Conservation (phyloP, 345 rosid species). For the Trapa incisa region DNA sequence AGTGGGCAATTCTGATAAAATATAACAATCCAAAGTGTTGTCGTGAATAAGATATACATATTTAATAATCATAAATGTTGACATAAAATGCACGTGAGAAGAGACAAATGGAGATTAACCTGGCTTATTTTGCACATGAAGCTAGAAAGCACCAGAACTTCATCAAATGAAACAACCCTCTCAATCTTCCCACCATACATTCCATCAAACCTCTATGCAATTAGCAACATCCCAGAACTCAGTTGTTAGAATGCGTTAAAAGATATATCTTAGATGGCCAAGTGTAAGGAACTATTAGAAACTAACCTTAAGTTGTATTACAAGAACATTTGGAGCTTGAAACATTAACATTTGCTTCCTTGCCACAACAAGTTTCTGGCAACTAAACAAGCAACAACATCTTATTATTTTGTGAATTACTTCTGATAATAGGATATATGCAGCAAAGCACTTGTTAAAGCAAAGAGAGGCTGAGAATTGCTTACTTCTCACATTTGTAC, state of each 20-base stretch:
- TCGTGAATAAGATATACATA: background rate
- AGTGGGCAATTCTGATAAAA: background rate
- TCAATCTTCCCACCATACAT: slow-evolving; percentile 80
- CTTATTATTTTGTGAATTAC: background rate
- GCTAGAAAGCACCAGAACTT: slow-evolving; percentile 62
- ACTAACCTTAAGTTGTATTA: slow-evolving; percentile 82
- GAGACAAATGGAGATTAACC: slow-evolving; percentile 24
- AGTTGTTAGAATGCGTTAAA: background rate
- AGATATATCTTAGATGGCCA: background rate
- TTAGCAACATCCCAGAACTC: slow-evolving; percentile 5
- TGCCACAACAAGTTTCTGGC: slow-evolving; percentile 88
- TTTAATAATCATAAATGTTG: background rate
- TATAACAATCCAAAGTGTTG: background rate
- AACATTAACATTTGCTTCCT: slow-evolving; percentile 89
- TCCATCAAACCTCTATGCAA: slow-evolving; percentile 79
- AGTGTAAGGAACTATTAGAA: background rate
- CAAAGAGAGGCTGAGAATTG: background rate
- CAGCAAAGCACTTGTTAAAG: background rate
- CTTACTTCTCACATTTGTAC: slow-evolving; percentile 82
- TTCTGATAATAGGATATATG: background rate
- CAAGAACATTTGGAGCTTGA: slow-evolving; percentile 88
- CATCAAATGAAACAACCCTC: slow-evolving; percentile 63
- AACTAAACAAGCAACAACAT: slow-evolving; percentile 43
- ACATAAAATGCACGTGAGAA: background rate
- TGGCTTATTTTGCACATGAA: slow-evolving; percentile 84